A percentile compares a stretch with the other conserved stretches of the same genome.
phyloP scores from a whole-genome alignment of 2,329 filamentous ascomycete genomes.

The Teratosphaeria epicoccoides region DNA sequence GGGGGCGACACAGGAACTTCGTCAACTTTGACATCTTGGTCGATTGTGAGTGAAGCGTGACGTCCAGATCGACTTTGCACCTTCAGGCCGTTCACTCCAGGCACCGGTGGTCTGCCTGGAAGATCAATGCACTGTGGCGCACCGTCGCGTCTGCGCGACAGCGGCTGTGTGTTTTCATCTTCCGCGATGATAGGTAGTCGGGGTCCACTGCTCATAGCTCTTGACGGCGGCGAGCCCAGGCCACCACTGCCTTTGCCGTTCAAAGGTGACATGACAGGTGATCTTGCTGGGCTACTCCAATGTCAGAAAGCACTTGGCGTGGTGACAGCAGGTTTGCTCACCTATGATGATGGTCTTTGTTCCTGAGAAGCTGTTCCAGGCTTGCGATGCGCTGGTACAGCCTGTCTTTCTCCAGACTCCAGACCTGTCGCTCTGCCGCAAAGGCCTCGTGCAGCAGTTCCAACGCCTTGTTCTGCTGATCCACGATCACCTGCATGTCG shows the following conservation, averaged over 20 bases:
- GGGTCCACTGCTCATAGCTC: conserved; percentile 6
- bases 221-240: conserved; percentile 14
- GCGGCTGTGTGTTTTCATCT: conserved; percentile 20
- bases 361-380: conserved; percentile 25
- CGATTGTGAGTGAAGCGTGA: conserved; percentile 12
- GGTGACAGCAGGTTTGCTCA: conserved; percentile 6
- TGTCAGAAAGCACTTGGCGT: not conserved
- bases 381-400: conserved; percentile 25
- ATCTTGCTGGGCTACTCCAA: conserved; percentile 24
- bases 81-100: conserved; percentile 1
- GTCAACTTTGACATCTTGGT: conserved; percentile 18
- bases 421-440: conserved; percentile 25
- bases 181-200: conserved; percentile 26
- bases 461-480: conserved; percentile 25
- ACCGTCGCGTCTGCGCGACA: conserved; percentile 15
- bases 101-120: conserved; percentile 8
- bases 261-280: conserved; percentile 22
- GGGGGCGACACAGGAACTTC: conserved; percentile 23
- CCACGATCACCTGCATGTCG: conserved; percentile 24
- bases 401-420: conserved; percentile 24
- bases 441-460: conserved; percentile 25
- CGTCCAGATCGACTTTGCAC: not conserved
- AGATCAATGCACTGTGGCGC: conserved; percentile 19
- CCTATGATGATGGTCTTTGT: conserved; percentile 25
- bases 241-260: conserved; percentile 4